Conservation (phyloP, 352 stramenopile species). For the Thalassiosira hispida region DNA sequence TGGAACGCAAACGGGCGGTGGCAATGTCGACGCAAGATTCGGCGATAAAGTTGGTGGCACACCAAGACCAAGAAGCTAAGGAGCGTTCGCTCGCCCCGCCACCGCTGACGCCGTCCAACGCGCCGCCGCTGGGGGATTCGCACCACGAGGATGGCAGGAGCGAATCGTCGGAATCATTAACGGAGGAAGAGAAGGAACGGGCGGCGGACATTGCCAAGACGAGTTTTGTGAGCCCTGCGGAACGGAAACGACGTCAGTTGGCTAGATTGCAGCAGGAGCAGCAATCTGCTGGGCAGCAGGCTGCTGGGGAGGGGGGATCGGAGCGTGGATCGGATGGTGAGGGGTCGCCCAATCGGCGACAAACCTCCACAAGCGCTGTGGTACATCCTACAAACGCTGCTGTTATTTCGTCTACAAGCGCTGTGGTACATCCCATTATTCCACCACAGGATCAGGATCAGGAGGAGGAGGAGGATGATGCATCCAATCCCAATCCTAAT, state of each 20-base stretch:
- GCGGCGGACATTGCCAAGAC: not conserved
- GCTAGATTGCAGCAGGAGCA: not conserved
- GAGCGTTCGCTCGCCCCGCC: not conserved
- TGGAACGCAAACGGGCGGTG: not conserved
- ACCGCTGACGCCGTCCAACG: not conserved
- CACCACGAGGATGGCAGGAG: not conserved
- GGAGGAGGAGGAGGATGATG: too few species aligned
- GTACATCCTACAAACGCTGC: too few species aligned
- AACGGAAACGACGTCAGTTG: constrained; percentile 26
- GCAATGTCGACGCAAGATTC: too few species aligned
- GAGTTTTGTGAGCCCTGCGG: constrained; percentile 16
- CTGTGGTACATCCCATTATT: too few species aligned
- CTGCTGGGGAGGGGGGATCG: not conserved
- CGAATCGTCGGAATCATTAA: not conserved
- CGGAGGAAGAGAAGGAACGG: not conserved
- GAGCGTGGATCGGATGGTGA: not conserved
- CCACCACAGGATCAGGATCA: too few species aligned
- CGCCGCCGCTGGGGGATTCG: too few species aligned
- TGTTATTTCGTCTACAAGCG: too few species aligned
- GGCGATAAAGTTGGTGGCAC: not conserved
- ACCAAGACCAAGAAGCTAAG: not conserved
- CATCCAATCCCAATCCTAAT: too few species aligned
- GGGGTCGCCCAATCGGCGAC: not conserved
- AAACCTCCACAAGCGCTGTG: not conserved
- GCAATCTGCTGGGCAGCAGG: not conserved